Conservation (phyloP, 2,329 filamentous ascomycete genomes). For the Fusarium redolens region DNA sequence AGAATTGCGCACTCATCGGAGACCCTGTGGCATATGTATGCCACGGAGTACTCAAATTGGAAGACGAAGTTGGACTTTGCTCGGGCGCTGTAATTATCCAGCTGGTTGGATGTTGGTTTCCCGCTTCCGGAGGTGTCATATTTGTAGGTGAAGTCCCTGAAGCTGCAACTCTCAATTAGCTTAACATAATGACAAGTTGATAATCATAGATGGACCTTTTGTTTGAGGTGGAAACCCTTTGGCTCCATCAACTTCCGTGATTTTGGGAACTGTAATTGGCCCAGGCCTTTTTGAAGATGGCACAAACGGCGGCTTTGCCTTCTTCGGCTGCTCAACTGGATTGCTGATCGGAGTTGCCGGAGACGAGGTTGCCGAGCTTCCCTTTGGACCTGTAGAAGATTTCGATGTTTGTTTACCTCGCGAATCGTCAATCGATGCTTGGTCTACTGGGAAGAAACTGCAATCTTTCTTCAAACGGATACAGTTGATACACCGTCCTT, state of each 20-base stretch:
- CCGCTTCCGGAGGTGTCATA: slow-evolving; percentile 46
- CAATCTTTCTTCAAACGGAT: slow-evolving; percentile 95
- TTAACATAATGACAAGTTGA: background rate
- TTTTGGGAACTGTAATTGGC: slow-evolving; percentile 56
- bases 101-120: slow-evolving; percentile 51
- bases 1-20: slow-evolving; percentile 62
- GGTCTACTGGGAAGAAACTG: slow-evolving; percentile 90
- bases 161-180: slow-evolving; percentile 22
- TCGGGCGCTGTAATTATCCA: slow-evolving; percentile 60
- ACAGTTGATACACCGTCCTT: slow-evolving; percentile 89
- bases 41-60: slow-evolving; percentile 61
- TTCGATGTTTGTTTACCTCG: slow-evolving; percentile 57
- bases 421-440: slow-evolving; percentile 66
- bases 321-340: slow-evolving; percentile 54
- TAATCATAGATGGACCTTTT: slow-evolving; percentile 53
- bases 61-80: slow-evolving; percentile 54
- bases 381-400: slow-evolving; percentile 53
- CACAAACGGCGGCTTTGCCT: slow-evolving; percentile 53
- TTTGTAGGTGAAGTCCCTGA: slow-evolving; percentile 21
- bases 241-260: slow-evolving; percentile 53
- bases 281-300: slow-evolving; percentile 59
- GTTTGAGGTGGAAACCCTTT: slow-evolving; percentile 54
- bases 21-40: slow-evolving; percentile 62
- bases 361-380: slow-evolving; percentile 61
- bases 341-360: slow-evolving; percentile 58